phyloP scores from a whole-genome alignment of 192 early-diverging fungal species.

The Neocallimastix lanati region DNA sequence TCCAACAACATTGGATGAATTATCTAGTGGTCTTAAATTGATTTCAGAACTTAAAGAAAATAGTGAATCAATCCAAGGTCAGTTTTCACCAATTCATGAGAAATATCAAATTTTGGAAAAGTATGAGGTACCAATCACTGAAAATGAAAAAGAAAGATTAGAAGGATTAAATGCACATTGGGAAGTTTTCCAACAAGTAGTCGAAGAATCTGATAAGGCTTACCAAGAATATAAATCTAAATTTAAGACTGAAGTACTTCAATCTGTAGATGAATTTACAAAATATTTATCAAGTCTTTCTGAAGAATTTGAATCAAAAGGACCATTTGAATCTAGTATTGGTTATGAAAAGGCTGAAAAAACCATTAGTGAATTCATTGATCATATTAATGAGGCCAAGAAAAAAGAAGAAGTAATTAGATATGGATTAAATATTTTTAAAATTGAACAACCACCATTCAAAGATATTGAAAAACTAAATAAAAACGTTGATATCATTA shows the following conservation, averaged over 20 bases:
- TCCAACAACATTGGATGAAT: constrained; percentile 33
- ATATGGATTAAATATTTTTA: constrained; percentile 33
- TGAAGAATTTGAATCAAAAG: constrained; percentile 27
- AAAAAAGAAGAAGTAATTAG: constrained; percentile 23
- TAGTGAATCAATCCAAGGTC: constrained; percentile 22
- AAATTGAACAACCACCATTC: constrained; percentile 27
- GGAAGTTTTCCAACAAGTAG: constrained; percentile 23
- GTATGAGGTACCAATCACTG: constrained; percentile 39
- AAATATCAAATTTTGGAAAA: constrained; percentile 42
- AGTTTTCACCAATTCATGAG: constrained; percentile 36
- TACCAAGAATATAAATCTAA: constrained; percentile 35
- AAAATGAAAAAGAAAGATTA: constrained; percentile 24
- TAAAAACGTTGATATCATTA: constrained; percentile 20
- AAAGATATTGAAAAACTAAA: constrained; percentile 27
- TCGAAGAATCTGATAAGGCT: constrained; percentile 23
- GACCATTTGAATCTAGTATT: constrained; percentile 20
- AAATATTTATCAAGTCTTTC: constrained; percentile 15
- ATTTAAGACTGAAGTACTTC: constrained; percentile 29
- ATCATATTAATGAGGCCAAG: constrained; percentile 12
- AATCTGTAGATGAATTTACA: constrained; percentile 26
- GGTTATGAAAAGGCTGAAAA: constrained; percentile 32
- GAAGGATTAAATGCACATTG: constrained; percentile 21
- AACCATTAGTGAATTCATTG: constrained; percentile 21
- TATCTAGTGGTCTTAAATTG: constrained; percentile 25
- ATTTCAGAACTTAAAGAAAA: constrained; percentile 27